Evolutionary conservation across 768 basidiomycete species (phyloP).

Genomic region (Podaxis pistillaris): DNA sequence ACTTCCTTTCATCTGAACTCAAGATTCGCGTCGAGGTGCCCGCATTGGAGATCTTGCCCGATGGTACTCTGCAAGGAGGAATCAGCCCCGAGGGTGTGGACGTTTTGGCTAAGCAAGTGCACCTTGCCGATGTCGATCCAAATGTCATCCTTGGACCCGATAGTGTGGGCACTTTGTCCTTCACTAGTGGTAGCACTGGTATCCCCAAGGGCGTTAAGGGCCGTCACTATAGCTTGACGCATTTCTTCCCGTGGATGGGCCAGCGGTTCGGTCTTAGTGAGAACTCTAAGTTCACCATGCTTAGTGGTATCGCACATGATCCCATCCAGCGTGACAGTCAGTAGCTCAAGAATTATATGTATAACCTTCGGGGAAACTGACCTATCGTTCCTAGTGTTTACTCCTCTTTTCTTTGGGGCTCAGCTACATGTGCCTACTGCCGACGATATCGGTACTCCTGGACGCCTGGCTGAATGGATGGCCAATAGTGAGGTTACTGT

Average conservation of each 20-base stretch:
- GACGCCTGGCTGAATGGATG: constrained; percentile 98
- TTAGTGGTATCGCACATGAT: constrained; percentile 98
- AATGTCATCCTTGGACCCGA: constrained; percentile 91
- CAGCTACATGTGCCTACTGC: constrained; percentile 93
- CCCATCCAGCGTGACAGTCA: constrained; percentile 98
- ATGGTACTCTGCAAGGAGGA: constrained; percentile 70
- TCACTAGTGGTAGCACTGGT: constrained; percentile 96
- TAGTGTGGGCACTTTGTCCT: constrained; percentile 89
- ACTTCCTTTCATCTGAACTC: constrained; percentile 76
- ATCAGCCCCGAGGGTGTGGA: constrained; percentile 42
- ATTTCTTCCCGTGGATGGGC: constrained; percentile 99
- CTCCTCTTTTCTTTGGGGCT: constrained; percentile 96
- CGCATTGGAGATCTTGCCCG: constrained; percentile 70
- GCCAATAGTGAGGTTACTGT: constrained; percentile 84
- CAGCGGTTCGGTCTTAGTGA: constrained; percentile 74
- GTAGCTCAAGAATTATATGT: constrained; percentile 30
- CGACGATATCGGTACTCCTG: constrained; percentile 96
- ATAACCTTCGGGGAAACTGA: constrained; percentile 3
- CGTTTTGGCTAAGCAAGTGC: constrained; percentile 53
- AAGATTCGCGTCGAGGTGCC: constrained; percentile 90
- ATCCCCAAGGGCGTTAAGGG: constrained; percentile 98
- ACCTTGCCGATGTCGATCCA: constrained; percentile 70
- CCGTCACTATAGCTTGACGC: constrained; percentile 92
- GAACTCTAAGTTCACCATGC: constrained; percentile 91
- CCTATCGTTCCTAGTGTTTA: constrained; percentile 73